Base-by-base conservation (phyloP, 1,284 basidiomycete genomes). In the Peniophora sp. region DNA sequence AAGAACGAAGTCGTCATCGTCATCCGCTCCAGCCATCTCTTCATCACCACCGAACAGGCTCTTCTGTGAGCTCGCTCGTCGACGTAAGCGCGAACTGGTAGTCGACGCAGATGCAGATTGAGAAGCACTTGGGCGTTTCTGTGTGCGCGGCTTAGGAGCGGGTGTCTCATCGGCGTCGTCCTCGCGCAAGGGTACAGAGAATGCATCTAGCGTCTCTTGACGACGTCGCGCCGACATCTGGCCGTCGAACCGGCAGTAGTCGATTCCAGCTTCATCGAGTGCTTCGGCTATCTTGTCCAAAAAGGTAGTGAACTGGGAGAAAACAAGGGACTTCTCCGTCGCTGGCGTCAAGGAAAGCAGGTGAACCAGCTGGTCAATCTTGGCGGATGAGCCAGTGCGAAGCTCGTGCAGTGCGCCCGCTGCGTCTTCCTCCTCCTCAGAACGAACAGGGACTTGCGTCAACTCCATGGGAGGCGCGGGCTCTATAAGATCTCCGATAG, bases 281-380 rank as follows among this genome's bases (percentile, higher is more conserved):
- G 75, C 74, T 52, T 83, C 79, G 1, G 76, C 85, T 54, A 94
- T 87, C 70, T 87, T 85, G 65, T 90, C 85, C 52, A 92, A 65
- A 67, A 91, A 92, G 2, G 81, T 79, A 1, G 90, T 93, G 60
- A 92, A 93, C 59, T 92, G 89, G 2, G 85, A 89, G 60, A 92
- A 92, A 1, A 92, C 87, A 1, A 93, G 70, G 1, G 85, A 85
- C 65, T 93, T 93, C 57, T 91, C 87, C 3, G 72, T 76, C 2
- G 60, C 55, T 0, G 87, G 85, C 11, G 83, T 88, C 14, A 90
- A 66, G 53, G 77, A 71, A 47, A 94, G 71, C 47, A 92, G 75
- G 47, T 85, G 75, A 24, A 92, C 64, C 14, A 93, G 71, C 60
- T 92, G 88, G 47, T 87, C 81, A 48, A 92, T 86, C 68, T 94